phyloP scores from a whole-genome alignment of 768 basidiomycete species.

The Pulveroboletus sp. region DNA sequence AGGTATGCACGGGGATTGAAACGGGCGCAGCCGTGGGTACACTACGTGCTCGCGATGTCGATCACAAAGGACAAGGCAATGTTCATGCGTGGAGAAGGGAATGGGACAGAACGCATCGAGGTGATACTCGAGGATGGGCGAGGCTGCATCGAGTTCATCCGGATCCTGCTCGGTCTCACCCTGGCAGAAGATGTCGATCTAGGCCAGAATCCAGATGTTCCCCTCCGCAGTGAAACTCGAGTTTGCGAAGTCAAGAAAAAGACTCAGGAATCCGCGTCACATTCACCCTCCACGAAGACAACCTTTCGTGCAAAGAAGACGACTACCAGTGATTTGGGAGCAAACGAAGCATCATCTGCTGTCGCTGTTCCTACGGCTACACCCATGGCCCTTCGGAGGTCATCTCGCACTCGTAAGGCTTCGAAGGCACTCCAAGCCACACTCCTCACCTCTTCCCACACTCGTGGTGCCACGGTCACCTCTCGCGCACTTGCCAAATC shows the following conservation, averaged over 20 bases:
- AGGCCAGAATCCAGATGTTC: not conserved
- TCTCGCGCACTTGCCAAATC: too few species aligned
- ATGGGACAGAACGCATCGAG: not conserved
- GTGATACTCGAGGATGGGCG: not conserved
- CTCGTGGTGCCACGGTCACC: not conserved
- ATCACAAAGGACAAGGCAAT: not conserved
- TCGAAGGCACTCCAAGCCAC: not conserved
- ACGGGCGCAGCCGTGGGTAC: slow-evolving; percentile 6
- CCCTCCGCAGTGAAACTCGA: not conserved
- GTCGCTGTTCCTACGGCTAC: not conserved
- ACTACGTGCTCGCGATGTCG: not conserved
- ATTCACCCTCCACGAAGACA: not conserved
- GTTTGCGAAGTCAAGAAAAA: not conserved
- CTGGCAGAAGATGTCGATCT: not conserved
- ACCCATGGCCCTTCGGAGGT: too few species aligned
- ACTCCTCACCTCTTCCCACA: not conserved
- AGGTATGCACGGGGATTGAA: not conserved
- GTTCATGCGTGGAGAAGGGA: slow-evolving; percentile 4
- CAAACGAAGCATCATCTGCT: not conserved
- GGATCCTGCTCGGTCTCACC: slow-evolving; percentile 1
- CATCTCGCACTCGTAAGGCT: too few species aligned
- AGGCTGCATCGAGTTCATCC: slow-evolving; percentile 4
- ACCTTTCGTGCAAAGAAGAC: not conserved
- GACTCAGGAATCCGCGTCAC: too few species aligned
- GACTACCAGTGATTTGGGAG: too few species aligned